phyloP scores from a whole-genome alignment of 1,139 yeast species.

The Groenewaldozyma sp. region DNA sequence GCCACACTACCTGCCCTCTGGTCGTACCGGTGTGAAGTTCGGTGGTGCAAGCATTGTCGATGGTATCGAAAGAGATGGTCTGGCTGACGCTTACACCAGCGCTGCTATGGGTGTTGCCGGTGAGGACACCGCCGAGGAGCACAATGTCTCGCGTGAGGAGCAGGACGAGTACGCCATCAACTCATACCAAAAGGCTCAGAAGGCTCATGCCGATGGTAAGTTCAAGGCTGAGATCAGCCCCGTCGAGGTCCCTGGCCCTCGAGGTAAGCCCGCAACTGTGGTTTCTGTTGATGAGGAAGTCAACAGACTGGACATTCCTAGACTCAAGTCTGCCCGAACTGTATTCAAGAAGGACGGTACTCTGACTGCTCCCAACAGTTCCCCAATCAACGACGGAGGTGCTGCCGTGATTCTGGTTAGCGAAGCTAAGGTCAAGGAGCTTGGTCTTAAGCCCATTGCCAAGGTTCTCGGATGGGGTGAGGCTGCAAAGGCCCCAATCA shows the following conservation, averaged over 20 bases:
- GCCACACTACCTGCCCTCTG: conserved; percentile 84
- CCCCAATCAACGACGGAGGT: conserved; percentile 94
- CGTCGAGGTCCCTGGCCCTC: conserved; percentile 73
- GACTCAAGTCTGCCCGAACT: conserved; percentile 73
- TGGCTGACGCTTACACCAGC: conserved; percentile 79
- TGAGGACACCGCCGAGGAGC: conserved; percentile 82
- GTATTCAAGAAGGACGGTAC: conserved; percentile 84
- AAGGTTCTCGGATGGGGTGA: conserved; percentile 93
- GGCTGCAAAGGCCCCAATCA: conserved; percentile 89
- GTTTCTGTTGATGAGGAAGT: conserved; percentile 71
- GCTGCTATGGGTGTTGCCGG: conserved; percentile 94
- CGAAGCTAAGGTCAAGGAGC: conserved; percentile 70
- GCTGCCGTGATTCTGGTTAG: conserved; percentile 88
- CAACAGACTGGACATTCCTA: conserved; percentile 65
- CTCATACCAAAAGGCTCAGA: conserved; percentile 78
- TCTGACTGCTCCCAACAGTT: conserved; percentile 94
- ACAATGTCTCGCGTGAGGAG: conserved; percentile 51
- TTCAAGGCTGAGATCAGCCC: conserved; percentile 77
- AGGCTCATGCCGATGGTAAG: conserved; percentile 72
- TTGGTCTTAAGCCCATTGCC: conserved; percentile 81
- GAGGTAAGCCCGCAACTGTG: conserved; percentile 84
- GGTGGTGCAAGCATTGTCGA: conserved; percentile 76
- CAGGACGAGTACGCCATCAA: conserved; percentile 85
- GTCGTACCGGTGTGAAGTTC: conserved; percentile 70
- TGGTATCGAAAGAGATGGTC: conserved; percentile 86